Base-by-base conservation (phyloP, 1,139 yeast genomes). In the Magnusiomyces fungicola region DNA sequence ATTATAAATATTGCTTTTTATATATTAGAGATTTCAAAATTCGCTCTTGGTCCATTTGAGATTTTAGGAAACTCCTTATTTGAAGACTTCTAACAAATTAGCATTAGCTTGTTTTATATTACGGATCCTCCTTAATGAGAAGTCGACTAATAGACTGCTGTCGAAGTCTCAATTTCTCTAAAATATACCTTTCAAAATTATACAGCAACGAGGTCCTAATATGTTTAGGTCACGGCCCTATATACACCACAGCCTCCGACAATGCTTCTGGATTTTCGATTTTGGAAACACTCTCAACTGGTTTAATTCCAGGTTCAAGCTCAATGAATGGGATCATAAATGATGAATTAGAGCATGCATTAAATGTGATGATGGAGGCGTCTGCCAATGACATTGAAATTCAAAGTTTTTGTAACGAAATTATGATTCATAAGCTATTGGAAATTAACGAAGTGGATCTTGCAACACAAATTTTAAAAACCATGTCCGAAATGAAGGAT, bases 391-490 rank as follows among this genome's bases (percentile, higher is more conserved):
- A 43, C 23, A 22, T 43, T 21, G 39, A 43, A n/a, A 29, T 43
- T 3, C 14, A 38, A 10, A 16, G 21, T 12, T 22, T 32, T 3
- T 30, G 48, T 58, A 62, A 63, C 50, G 67, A 62, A 36, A 50
- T 60, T 2, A 55, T 66, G 16, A 60, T 65, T 33, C 49, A 62
- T 23, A 56, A 62, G 1, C 46, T 64, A 19, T 45, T 64, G 10
- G 50, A 53, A 16, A 22, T 48, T n/a, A 55, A 58, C 9, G 70
- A 66, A 46, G 50, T 58, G 18, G 68, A 62, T n/a, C 58, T 57
- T 47, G 61, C 65, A 4, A 50, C 58, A 51, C 60, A 60, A 25
- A 53, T 62, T 14, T 55, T 63, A 50, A 57, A 58, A 46, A 49
- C 56, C 24, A 55, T 66, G 53, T n/a, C 43, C 12, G 38, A 46